Evolutionary conservation across 2,329 filamentous ascomycete genomes (phyloP).

Genomic region (Trichoderma polysporum): DNA sequence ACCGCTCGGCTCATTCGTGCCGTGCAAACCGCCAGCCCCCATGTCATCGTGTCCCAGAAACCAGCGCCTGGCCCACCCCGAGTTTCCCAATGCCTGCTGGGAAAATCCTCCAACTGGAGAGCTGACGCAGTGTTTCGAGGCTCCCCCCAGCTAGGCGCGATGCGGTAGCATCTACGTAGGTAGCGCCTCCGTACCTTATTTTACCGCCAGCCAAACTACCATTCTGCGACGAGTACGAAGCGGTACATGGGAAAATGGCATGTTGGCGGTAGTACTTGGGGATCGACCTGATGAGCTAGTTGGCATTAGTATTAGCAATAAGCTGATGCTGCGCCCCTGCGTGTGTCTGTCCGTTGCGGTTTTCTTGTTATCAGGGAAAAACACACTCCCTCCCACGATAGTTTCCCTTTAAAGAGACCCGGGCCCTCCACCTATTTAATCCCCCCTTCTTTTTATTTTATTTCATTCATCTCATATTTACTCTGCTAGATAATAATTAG

Average conservation of each 20-base stretch:
- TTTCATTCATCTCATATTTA: not conserved
- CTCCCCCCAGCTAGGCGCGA: slow-evolving; percentile 6
- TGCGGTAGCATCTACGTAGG: not conserved
- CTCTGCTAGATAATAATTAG: not conserved
- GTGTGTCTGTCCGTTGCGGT: not conserved
- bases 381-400: slow-evolving; percentile 11
- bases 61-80: not conserved
- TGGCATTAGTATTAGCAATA: not conserved
- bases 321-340: slow-evolving; percentile 21
- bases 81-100: not conserved
- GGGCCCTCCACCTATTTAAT: not conserved
- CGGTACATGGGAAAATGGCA: not conserved
- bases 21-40: slow-evolving; percentile 14
- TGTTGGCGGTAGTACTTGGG: not conserved
- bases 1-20: slow-evolving; percentile 19
- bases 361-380: not conserved
- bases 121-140: not conserved
- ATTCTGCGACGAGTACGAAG: not conserved
- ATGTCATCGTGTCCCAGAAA: slow-evolving; percentile 10
- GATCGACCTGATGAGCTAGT: slow-evolving; percentile 9
- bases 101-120: not conserved
- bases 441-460: not conserved
- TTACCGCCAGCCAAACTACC: not conserved
- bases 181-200: not conserved
- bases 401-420: slow-evolving; percentile 8